Evolutionary conservation across 2,329 filamentous ascomycete species (phyloP).

Genomic region (Trichoderma sp.): DNA sequence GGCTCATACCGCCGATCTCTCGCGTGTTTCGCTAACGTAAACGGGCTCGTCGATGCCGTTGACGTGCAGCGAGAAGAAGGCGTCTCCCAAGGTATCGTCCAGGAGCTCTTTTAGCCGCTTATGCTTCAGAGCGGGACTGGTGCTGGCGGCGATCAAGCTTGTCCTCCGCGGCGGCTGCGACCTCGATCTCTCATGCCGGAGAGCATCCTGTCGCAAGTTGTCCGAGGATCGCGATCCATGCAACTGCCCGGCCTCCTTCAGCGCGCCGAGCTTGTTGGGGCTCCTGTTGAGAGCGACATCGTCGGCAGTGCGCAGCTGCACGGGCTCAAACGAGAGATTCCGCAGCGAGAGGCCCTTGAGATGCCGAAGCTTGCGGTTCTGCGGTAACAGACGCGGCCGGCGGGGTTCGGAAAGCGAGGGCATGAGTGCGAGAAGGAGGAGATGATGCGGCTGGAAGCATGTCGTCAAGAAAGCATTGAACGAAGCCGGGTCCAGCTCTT

Average conservation of each 20-base stretch:
- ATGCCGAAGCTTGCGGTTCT: conserved; percentile 89
- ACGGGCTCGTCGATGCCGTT: conserved; percentile 69
- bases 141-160: conserved; percentile 54
- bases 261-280: conserved; percentile 65
- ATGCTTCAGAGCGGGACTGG: conserved; percentile 62
- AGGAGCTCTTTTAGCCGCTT: conserved; percentile 75
- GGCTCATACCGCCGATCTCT: conserved; percentile 67
- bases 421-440: conserved; percentile 35
- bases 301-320: conserved; percentile 71
- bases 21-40: conserved; percentile 85
- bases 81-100: conserved; percentile 75
- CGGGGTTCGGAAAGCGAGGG: conserved; percentile 44
- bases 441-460: conserved; percentile 17
- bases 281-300: conserved; percentile 74
- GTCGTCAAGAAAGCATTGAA: conserved; percentile 15
- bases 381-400: conserved; percentile 59
- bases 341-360: conserved; percentile 84
- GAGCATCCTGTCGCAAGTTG: conserved; percentile 46
- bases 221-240: conserved; percentile 62
- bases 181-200: conserved; percentile 26
- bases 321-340: conserved; percentile 72
- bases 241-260: conserved; percentile 53
- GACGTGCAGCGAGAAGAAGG: conserved; percentile 85
- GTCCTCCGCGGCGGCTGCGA: conserved; percentile 46
- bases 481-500: neutral